A percentile compares a stretch with the other conserved stretches of the same genome.
Evolutionary conservation across 768 basidiomycete species (phyloP).

Genomic region (Russula virescens): DNA sequence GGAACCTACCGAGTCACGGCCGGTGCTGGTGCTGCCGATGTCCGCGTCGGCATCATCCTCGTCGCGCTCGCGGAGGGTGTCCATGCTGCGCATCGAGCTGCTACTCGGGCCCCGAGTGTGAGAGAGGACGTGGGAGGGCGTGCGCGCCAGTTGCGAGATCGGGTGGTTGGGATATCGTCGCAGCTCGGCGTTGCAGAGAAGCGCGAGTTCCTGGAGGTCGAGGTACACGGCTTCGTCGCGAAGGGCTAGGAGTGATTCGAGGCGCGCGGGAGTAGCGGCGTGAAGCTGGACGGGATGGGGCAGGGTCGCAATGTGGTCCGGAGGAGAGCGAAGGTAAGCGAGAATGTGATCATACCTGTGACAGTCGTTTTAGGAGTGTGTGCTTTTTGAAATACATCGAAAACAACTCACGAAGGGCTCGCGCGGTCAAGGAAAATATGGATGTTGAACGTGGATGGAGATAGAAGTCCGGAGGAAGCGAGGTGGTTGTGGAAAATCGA

Average conservation of each 20-base stretch:
- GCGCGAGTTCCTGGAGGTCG: slow-evolving; percentile 57
- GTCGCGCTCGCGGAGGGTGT: slow-evolving; percentile 51
- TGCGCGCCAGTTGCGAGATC: slow-evolving; percentile 19
- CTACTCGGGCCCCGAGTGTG: slow-evolving; percentile 43
- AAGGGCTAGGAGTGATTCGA: slow-evolving; percentile 64
- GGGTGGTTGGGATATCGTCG: slow-evolving; percentile 35
- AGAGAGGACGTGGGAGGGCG: slow-evolving; percentile 29
- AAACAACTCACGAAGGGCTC: slow-evolving; percentile 61
- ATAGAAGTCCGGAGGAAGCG: slow-evolving; percentile 50
- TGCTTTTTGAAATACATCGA: not conserved
- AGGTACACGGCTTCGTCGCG: slow-evolving; percentile 76
- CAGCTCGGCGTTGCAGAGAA: slow-evolving; percentile 64
- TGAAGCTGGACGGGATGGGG: slow-evolving; percentile 54
- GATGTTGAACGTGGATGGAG: slow-evolving; percentile 39
- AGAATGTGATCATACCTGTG: slow-evolving; percentile 66
- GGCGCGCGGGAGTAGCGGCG: slow-evolving; percentile 34
- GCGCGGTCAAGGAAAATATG: slow-evolving; percentile 78
- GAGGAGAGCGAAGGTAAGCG: slow-evolving; percentile 59
- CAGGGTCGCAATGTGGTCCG: slow-evolving; percentile 46
- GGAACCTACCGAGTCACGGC: slow-evolving; percentile 23
- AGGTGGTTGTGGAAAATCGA: slow-evolving; percentile 59
- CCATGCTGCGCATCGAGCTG: slow-evolving; percentile 54
- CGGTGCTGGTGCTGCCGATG: slow-evolving; percentile 10
- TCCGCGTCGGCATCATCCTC: slow-evolving; percentile 31
- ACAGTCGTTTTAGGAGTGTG: slow-evolving; percentile 8